These are phyloP conservation scores for Pogostemon cablin DNA, from an alignment of 257 asterid genomes.

Conservation along the genomic window DNA sequence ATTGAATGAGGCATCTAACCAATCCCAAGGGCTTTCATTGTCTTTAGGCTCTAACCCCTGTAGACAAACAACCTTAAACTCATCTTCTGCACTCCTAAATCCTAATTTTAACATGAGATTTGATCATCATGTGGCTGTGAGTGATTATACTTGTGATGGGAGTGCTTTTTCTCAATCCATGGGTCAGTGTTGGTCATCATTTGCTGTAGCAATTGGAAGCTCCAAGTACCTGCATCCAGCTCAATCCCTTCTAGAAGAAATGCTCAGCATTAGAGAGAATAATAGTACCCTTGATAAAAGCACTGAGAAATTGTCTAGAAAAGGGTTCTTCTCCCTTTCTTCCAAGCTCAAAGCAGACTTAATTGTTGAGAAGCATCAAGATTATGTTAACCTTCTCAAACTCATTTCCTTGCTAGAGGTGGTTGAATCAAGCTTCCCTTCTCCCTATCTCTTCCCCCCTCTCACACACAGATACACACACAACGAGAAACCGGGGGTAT, in stretches of 20 bases:
- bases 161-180: neutral
- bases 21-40: constrained; percentile 77
- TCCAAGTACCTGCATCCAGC: constrained; percentile 74
- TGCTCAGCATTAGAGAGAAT: constrained; percentile 57
- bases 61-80: constrained; percentile 36
- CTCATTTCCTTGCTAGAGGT: constrained; percentile 72
- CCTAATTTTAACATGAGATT: constrained; percentile 23
- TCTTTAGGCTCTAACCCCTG: constrained; percentile 58
- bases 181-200: constrained; percentile 35
- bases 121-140: neutral
- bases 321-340: constrained; percentile 48
- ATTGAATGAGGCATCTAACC: constrained; percentile 43
- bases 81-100: constrained; percentile 31
- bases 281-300: constrained; percentile 40
- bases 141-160: neutral
- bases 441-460: too few relatives aligned
- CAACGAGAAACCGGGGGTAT: too few relatives aligned
- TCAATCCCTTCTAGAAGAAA: constrained; percentile 74
- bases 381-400: constrained; percentile 53
- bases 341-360: constrained; percentile 58
- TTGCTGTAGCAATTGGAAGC: constrained; percentile 40
- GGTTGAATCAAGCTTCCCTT: constrained; percentile 35
- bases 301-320: constrained; percentile 54
- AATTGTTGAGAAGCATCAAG: constrained; percentile 49
- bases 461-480: too few relatives aligned